A percentile compares a stretch with the other conserved stretches of the same genome.
Conservation (phyloP, 441 rosid genomes). For the Mallotus japonicus region DNA sequence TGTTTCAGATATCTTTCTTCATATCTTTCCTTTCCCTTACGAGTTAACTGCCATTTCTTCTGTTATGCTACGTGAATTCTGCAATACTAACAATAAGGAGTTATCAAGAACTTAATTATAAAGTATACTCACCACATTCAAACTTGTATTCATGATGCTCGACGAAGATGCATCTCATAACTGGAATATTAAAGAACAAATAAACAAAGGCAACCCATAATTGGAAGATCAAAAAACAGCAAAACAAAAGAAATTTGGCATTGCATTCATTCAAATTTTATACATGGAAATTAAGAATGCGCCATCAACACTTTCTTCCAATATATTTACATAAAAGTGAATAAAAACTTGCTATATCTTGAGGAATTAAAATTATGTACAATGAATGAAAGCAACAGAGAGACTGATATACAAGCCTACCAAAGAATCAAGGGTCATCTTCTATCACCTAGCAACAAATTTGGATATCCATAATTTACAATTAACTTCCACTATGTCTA, state of each 20-base stretch:
- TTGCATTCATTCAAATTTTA: not conserved
- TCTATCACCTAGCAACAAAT: conserved; percentile 23
- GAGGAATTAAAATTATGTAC: conserved; percentile 23
- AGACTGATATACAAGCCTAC: not conserved
- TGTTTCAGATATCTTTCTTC: not conserved
- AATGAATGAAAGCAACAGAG: not conserved
- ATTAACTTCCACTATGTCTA: conserved; percentile 18
- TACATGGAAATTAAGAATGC: not conserved
- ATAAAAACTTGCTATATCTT: not conserved
- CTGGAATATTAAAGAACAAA: no score
- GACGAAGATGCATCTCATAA: no score
- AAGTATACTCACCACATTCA: no score
- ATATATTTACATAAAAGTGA: not conserved
- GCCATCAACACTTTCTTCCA: no score
- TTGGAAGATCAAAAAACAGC: no score
- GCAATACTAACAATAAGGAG: no score
- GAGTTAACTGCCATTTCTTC: no score
- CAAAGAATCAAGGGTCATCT: conserved; percentile 25
- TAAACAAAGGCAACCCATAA: no score
- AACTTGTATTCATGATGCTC: no score
- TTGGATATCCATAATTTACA: conserved; percentile 26
- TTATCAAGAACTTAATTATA: no score
- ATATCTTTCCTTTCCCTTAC: no score
- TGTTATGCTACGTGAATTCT: no score
- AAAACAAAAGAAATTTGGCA: not conserved